Conservation (phyloP, 306 rosid species). For the Cucurbita argyrosperma region DNA sequence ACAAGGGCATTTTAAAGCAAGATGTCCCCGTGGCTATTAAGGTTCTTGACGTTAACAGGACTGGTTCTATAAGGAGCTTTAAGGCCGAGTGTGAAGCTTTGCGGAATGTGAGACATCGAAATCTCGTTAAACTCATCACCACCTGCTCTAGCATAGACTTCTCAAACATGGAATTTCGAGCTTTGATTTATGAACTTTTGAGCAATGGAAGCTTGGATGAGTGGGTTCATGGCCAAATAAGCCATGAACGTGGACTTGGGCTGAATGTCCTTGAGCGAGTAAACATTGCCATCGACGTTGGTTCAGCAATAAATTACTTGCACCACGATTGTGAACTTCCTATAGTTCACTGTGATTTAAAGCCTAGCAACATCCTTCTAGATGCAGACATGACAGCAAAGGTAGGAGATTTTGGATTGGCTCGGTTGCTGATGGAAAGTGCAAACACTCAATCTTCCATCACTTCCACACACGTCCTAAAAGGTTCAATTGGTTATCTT, state of each 20-base stretch:
- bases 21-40: conserved; percentile 39
- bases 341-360: conserved; percentile 53
- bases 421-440: conserved; percentile 37
- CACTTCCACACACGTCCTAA: conserved; percentile 39
- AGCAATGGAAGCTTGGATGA: conserved; percentile 57
- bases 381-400: conserved; percentile 47
- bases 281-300: conserved; percentile 33
- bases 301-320: conserved; percentile 30
- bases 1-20: conserved; percentile 30
- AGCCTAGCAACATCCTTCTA: conserved; percentile 68
- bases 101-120: conserved; percentile 45
- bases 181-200: conserved; percentile 44
- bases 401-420: conserved; percentile 69
- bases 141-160: conserved; percentile 62
- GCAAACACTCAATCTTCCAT: conserved; percentile 18
- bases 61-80: conserved; percentile 46
- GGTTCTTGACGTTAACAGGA: conserved; percentile 33
- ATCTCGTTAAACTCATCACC: conserved; percentile 51
- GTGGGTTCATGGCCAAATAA: conserved; percentile 40
- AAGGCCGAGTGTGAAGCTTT: conserved; percentile 56
- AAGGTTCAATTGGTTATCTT: conserved; percentile 67
- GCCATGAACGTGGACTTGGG: not conserved
- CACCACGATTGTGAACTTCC: conserved; percentile 52
- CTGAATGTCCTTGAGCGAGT: not conserved
- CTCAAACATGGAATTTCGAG: conserved; percentile 42